A percentile compares a stretch with the other conserved stretches of the same genome.
Conservation (phyloP, 352 stramenopile genomes). For the Pythium diclinum region DNA sequence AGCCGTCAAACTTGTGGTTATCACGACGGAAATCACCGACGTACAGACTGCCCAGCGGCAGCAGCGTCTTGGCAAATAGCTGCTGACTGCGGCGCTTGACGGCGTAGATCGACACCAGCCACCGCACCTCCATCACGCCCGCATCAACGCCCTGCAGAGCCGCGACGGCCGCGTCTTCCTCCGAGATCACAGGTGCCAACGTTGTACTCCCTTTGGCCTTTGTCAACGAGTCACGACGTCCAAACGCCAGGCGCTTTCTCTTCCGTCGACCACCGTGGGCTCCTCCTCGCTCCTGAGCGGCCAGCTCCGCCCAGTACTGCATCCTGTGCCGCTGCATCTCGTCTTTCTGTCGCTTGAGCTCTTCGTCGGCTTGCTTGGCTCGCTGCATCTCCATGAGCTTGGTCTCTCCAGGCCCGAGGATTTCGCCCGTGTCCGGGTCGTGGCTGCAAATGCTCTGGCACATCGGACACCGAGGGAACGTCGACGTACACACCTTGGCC, state of each 20-base stretch:
- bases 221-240: neutral
- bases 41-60: conserved; percentile 68
- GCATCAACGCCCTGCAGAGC: conserved; percentile 18
- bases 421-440: conserved; percentile 47
- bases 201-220: neutral
- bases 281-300: conserved; percentile 31
- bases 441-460: conserved; percentile 63
- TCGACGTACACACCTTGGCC: conserved; percentile 59
- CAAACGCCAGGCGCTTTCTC: conserved; percentile 41
- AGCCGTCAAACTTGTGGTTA: conserved; percentile 58
- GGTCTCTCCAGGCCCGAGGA: conserved; percentile 59
- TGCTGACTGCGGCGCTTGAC: conserved; percentile 10
- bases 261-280: conserved; percentile 23
- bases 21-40: conserved; percentile 61
- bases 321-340: conserved; percentile 67
- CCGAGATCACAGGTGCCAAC: neutral
- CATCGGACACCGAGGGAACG: conserved; percentile 61
- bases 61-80: conserved; percentile 62
- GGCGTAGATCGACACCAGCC: conserved; percentile 50
- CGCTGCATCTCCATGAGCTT: conserved; percentile 44
- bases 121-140: conserved; percentile 28
- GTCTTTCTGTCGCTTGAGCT: conserved; percentile 43
- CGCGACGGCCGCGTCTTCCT: conserved; percentile 18
- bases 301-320: conserved; percentile 50
- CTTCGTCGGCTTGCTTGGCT: conserved; percentile 42